Percentiles rank a stretch among this genome's conserved stretches.
phyloP scores from a whole-genome alignment of 2,329 filamentous ascomycete species.

The Fusarium sp. region DNA sequence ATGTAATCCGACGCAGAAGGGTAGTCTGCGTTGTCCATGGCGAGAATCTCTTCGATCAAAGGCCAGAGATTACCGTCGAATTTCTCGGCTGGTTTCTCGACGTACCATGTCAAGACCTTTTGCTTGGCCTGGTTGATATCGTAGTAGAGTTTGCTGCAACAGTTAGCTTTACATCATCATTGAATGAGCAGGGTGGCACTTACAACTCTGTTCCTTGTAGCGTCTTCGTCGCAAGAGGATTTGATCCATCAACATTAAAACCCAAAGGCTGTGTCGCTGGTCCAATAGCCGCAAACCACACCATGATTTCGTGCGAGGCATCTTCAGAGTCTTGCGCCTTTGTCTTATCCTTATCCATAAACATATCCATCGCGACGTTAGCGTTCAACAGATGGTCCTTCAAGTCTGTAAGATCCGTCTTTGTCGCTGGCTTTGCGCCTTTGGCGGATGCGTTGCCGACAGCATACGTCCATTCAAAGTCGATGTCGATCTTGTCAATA shows the following conservation, averaged over 20 bases:
- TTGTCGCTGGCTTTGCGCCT: constrained; percentile 53
- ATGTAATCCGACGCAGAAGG: constrained; percentile 58
- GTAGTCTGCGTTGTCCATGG: constrained; percentile 48
- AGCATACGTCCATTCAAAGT: constrained; percentile 63
- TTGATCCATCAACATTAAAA: constrained; percentile 41
- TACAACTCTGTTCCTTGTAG: constrained; percentile 58
- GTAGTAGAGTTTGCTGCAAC: constrained; percentile 53
- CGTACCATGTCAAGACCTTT: constrained; percentile 63
- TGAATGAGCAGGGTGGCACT: constrained; percentile 28
- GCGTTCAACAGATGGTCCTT: constrained; percentile 55
- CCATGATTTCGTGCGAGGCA: constrained; percentile 66
- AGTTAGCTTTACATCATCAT: background rate
- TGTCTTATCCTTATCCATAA: constrained; percentile 59
- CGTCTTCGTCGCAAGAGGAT: constrained; percentile 48
- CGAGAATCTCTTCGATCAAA: constrained; percentile 56
- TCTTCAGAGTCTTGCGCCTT: constrained; percentile 54
- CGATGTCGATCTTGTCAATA: constrained; percentile 56
- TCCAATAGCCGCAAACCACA: constrained; percentile 65
- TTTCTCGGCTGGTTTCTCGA: constrained; percentile 48
- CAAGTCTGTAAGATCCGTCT: constrained; percentile 52
- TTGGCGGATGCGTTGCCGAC: constrained; percentile 55
- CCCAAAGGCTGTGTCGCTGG: constrained; percentile 61
- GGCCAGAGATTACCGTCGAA: constrained; percentile 61
- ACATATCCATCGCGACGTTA: constrained; percentile 70
- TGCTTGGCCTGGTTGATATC: constrained; percentile 56